A percentile compares a stretch with the other conserved stretches of the same genome.
Conservation (phyloP, 495 filamentous ascomycete species). For the Pyronema domesticum region DNA sequence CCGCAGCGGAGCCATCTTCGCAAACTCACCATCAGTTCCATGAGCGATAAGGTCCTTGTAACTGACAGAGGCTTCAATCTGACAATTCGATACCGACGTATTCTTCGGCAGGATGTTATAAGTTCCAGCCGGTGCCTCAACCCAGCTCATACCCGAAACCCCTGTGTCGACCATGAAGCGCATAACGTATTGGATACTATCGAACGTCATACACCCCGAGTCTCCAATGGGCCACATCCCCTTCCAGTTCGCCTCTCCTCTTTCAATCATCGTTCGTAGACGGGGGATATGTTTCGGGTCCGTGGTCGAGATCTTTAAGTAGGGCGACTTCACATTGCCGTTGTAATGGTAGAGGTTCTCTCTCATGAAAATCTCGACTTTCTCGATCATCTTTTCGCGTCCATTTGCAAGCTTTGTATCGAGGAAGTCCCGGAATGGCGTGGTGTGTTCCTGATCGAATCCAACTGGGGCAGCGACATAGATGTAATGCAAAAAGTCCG, state of each 20-base stretch:
- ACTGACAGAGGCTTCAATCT: conserved; percentile 76
- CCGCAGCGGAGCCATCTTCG: conserved; percentile 90
- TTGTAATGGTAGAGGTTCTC: conserved; percentile 88
- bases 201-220: conserved; percentile 62
- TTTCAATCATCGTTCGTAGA: conserved; percentile 55
- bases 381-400: conserved; percentile 42
- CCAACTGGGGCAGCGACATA: conserved; percentile 75
- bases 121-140: conserved; percentile 57
- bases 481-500: conserved; percentile 87
- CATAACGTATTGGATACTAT: conserved; percentile 85
- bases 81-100: conserved; percentile 70
- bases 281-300: conserved; percentile 66
- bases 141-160: conserved; percentile 94
- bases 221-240: conserved; percentile 65
- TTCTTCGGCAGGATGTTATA: conserved; percentile 45
- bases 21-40: conserved; percentile 83
- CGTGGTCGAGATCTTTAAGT: conserved; percentile 77
- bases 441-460: conserved; percentile 61
- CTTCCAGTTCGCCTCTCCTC: conserved; percentile 67
- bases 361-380: conserved; percentile 56
- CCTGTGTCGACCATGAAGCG: conserved; percentile 96
- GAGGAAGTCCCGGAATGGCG: conserved; percentile 55
- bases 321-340: conserved; percentile 79
- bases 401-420: conserved; percentile 52
- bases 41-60: conserved; percentile 75